These are phyloP conservation scores for Nemania sp. DNA, from an alignment of 2,329 filamentous ascomycete species.

Conservation along the genomic window DNA sequence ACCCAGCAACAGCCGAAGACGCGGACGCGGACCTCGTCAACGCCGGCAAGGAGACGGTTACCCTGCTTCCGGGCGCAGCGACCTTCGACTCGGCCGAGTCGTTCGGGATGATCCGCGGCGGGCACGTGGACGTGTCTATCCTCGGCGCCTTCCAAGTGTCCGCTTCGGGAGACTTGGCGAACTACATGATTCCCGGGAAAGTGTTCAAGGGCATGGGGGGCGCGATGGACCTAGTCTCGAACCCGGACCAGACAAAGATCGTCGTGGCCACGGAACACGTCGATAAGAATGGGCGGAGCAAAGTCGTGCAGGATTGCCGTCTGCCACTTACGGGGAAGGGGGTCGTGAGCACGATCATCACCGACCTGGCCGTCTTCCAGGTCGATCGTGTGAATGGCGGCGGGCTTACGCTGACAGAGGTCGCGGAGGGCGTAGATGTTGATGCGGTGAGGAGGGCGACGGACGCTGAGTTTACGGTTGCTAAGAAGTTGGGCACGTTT, in stretches of 20 bases:
- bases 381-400: constrained; percentile 66
- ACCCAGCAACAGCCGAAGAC: constrained; percentile 67
- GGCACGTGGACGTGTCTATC: constrained; percentile 82
- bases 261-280: constrained; percentile 72
- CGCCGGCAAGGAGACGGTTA: constrained; percentile 86
- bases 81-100: constrained; percentile 81
- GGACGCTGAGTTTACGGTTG: constrained; percentile 67
- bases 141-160: constrained; percentile 81
- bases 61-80: constrained; percentile 73
- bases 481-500: constrained; percentile 55
- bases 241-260: constrained; percentile 72
- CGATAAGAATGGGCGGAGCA: constrained; percentile 68
- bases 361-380: constrained; percentile 73
- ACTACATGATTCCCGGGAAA: constrained; percentile 90
- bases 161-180: constrained; percentile 77
- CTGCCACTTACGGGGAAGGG: constrained; percentile 67
- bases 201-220: constrained; percentile 87
- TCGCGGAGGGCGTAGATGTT: constrained; percentile 68
- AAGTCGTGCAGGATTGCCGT: constrained; percentile 66
- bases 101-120: constrained; percentile 85
- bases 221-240: constrained; percentile 73
- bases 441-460: constrained; percentile 73
- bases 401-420: constrained; percentile 67
- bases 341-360: constrained; percentile 73
- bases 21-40: constrained; percentile 83